Percentiles rank a stretch among this genome's conserved stretches.
Evolutionary conservation across 2,329 filamentous ascomycete species (phyloP).

Genomic region (Aspergillus sp.): DNA sequence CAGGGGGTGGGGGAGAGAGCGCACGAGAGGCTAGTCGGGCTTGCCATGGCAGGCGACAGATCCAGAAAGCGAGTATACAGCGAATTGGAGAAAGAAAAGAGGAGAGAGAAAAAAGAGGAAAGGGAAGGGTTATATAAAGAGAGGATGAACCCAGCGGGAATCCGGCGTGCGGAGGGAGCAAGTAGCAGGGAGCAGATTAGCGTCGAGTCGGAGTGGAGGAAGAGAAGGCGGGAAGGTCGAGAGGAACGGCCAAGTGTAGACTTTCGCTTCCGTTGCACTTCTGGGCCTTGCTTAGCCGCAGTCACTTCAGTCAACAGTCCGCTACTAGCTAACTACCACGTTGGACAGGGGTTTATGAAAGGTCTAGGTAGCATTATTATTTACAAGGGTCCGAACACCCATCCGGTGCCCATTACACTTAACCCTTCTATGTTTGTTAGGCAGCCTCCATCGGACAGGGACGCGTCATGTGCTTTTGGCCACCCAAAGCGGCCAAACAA

Average conservation of each 20-base stretch:
- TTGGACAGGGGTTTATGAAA: no score
- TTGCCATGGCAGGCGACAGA: constrained; percentile 44
- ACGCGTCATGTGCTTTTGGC: constrained; percentile 21
- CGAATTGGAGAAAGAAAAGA: background rate
- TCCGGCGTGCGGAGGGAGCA: background rate
- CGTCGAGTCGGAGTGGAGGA: background rate
- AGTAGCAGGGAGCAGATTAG: background rate
- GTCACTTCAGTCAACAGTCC: background rate
- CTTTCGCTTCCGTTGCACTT: background rate
- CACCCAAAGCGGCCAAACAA: constrained; percentile 13
- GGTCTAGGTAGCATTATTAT: no score
- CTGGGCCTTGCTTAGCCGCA: background rate
- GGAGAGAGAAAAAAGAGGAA: background rate
- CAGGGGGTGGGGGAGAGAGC: constrained; percentile 31
- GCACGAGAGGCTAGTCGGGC: constrained; percentile 47
- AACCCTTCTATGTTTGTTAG: background rate
- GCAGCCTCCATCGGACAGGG: background rate
- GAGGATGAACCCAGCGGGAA: constrained; percentile 1
- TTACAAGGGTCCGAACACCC: no score
- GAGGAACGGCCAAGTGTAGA: constrained; percentile 17
- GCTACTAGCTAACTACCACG: background rate
- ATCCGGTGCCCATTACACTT: no score
- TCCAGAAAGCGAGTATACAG: constrained; percentile 13
- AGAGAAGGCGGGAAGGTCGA: constrained; percentile 17
- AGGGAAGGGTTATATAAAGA: constrained; percentile 6